Base-by-base conservation (phyloP, 2,329 filamentous ascomycete genomes). In the Cladophialophora exuberans region DNA sequence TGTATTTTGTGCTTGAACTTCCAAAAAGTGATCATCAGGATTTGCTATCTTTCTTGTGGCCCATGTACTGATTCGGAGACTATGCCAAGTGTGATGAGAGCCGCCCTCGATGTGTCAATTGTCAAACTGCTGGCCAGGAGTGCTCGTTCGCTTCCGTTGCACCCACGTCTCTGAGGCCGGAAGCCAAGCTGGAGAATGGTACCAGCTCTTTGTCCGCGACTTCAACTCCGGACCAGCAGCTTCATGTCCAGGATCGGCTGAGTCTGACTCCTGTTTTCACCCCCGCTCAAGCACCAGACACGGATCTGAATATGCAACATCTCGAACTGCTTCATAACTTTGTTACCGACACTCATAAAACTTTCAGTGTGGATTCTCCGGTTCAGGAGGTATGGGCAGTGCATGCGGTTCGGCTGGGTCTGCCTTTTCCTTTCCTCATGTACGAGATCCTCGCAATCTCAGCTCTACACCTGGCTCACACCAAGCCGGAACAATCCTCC, bases 31-130 rank as follows among this genome's bases (percentile, higher is more conserved):
- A 25, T 39, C 18, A 4, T 20, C 23, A n/a, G n/a, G n/a, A n/a
- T 28, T 15, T 38, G 35, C 15, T 39, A 15, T 11, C 17, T 9
- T 11, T 10, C 6, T 39, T 10, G 7, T n/a, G n/a, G n/a, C 35
- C 39, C 5, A 26, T 22, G 9, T n/a, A 42, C 39, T 42, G 22
- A 42, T 23, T 7, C 18, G 17, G 23, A 10, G 11, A 2, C 20
- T 7, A 15, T 4, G 4, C 36, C n/a, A 44, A 71, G 69, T 72
- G 69, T 38, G 69, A 71, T 47, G 69, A 70, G 49, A 57, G 48
- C 35, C 62, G 64, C 10, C 69, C 69, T 7, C 57, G 64, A 48
- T 72, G 69, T 41, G 64, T 67, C 43, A 69, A 70, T 49, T 72
- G 69, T 52, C 58, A 53, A 22, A 61, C 62, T n/a, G 63, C 62